These are phyloP conservation scores for Trichoderma asperellum DNA, from an alignment of 2,329 filamentous ascomycete species.

Conservation along the genomic window DNA sequence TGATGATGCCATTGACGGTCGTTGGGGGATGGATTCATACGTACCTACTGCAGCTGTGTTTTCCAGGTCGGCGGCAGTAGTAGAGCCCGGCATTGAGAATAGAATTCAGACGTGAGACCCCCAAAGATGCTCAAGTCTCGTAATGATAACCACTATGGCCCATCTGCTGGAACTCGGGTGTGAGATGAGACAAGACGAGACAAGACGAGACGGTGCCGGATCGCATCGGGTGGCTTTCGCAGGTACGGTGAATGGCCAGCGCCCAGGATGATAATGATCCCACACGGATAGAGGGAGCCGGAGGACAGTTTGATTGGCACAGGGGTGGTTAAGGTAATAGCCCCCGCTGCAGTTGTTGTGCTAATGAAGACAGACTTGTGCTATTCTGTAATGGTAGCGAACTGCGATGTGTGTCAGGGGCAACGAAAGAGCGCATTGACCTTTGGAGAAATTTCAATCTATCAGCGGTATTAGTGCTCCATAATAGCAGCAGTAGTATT, in stretches of 20 bases:
- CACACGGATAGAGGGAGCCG: background rate
- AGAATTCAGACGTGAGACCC: background rate
- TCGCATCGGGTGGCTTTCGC: background rate
- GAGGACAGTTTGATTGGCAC: conserved; percentile 26
- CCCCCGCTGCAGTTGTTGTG: conserved; percentile 1
- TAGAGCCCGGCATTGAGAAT: conserved; percentile 7
- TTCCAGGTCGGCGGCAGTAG: conserved; percentile 11
- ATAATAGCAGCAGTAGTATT: background rate
- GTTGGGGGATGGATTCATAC: background rate
- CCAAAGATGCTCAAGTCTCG: background rate
- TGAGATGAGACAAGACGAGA: background rate
- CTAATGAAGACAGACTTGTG: background rate
- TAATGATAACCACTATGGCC: background rate
- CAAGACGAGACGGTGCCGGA: background rate
- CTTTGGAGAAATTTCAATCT: background rate
- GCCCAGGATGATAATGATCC: background rate
- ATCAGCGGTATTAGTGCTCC: background rate
- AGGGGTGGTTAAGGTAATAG: conserved; percentile 17
- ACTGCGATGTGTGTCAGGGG: conserved; percentile 21
- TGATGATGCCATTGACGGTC: background rate
- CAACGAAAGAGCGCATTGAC: background rate
- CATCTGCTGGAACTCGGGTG: background rate
- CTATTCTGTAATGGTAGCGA: background rate
- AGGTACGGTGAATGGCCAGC: background rate
- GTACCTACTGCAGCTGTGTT: background rate